Base-by-base conservation (phyloP, 176 grass and related monocot species). In the Chrysopogon serrulatus region DNA sequence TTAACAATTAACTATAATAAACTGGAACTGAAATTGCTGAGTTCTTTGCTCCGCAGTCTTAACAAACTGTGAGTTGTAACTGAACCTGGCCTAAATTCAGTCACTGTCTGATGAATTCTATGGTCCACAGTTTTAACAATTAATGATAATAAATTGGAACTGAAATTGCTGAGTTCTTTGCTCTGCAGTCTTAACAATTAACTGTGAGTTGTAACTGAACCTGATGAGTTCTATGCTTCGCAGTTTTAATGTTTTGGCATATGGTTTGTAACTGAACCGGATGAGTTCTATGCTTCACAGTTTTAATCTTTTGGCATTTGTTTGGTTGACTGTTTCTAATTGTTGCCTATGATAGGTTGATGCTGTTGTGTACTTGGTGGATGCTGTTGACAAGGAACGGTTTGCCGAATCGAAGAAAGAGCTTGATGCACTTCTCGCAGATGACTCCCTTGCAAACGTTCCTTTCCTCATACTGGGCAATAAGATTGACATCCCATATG, bases 401-500 rank as follows among this genome's bases (percentile, higher is more conserved):
- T 86, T 90, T 44, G 83, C 88, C n/a, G 88, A 90, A 31, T 86
- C 88, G 0, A 90, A 90, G 73, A 86, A 86, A 43, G 88, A 90
- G 39, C 79, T 90, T 1, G 88, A 90, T 0, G 88, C 79, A 17
- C 88, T 90, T 56, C 88, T 90, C 41, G 80, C 79, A 60, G 88
- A 90, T 1, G 88, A 90, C 47, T 86, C 78, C 4, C 88, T 90
- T 10, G 73, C 79, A 1, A 86, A 73, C 2, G 88, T 90, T 33
- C 88, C 88, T 73, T 83, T 90, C 88, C 88, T 90, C 23, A 47
- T 90, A 65, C 74, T 90, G 23, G 88, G 88, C 0, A 90, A 90
- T n/a, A 90, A 90, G 74, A 90, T 90, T 0, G 90, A 92, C 78
- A 92, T 92, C 60, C 86, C 86, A 2, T 88, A 88, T 7, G 90